These are phyloP conservation scores for Fusarium haematococcum DNA, from an alignment of 2,329 filamentous ascomycete genomes.

Conservation along the genomic window DNA sequence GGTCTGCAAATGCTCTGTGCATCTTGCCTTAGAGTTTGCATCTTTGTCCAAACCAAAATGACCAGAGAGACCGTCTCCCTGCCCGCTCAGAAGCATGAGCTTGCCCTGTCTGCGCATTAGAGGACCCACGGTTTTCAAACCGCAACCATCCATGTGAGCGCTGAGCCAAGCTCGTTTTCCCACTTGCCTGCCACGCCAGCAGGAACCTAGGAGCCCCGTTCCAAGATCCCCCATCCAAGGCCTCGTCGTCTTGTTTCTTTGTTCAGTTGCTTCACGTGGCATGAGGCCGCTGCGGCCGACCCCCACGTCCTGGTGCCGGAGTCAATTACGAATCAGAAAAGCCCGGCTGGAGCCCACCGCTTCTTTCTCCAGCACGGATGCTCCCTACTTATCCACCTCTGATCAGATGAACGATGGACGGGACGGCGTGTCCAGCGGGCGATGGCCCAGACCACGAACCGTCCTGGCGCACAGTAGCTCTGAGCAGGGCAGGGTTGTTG, in stretches of 20 bases:
- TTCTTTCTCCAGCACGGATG: slow-evolving; percentile 19
- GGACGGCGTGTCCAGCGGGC: neutral
- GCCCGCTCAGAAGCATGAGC: neutral
- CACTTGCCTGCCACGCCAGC: neutral
- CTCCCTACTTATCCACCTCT: slow-evolving; percentile 8
- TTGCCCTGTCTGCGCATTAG: neutral
- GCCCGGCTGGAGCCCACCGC: slow-evolving; percentile 6
- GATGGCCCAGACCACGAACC: neutral
- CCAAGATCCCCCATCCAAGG: neutral
- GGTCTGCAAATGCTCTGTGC: neutral
- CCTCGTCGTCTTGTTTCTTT: slow-evolving; percentile 2
- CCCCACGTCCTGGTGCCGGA: slow-evolving; percentile 25
- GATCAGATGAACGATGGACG: slow-evolving; percentile 10
- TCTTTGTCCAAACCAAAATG: neutral
- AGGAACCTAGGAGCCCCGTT: neutral
- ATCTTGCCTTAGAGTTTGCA: neutral
- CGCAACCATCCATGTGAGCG: neutral
- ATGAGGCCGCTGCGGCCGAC: slow-evolving; percentile 15
- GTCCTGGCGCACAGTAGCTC: slow-evolving; percentile 1
- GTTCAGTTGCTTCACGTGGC: slow-evolving; percentile 18
- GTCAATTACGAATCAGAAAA: slow-evolving; percentile 9
- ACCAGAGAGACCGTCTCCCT: neutral
- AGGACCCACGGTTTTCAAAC: neutral
- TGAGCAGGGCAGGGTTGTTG: slow-evolving; percentile 2
- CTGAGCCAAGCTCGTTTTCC: neutral